These are phyloP conservation scores for Sclerospora graminicola DNA, from an alignment of 352 stramenopile genomes.

Conservation along the genomic window DNA sequence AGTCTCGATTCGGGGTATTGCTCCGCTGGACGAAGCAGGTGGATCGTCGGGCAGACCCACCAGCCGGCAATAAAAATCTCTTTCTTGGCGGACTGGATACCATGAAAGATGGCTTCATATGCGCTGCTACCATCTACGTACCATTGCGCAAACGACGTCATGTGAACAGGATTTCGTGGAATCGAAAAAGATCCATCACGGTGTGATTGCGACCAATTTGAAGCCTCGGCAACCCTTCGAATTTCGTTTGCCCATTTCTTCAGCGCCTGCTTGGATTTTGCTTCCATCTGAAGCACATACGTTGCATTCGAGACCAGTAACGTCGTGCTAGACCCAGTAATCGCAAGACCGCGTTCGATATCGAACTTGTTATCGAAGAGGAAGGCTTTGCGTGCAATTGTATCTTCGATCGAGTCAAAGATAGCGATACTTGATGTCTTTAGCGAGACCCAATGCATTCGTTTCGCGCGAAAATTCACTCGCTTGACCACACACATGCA, in stretches of 20 bases:
- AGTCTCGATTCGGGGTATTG: slow-evolving; percentile 52
- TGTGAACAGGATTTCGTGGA: slow-evolving; percentile 48
- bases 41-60: slow-evolving; percentile 84
- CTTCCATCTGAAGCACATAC: slow-evolving; percentile 79
- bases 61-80: slow-evolving; percentile 88
- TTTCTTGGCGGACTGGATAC: slow-evolving; percentile 47
- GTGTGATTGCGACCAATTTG: slow-evolving; percentile 67
- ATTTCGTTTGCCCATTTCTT: slow-evolving; percentile 83
- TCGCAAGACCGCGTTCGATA: slow-evolving; percentile 70
- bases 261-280: slow-evolving; percentile 68
- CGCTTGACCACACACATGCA: slow-evolving; percentile 85
- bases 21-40: slow-evolving; percentile 56
- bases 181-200: slow-evolving; percentile 76
- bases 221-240: slow-evolving; percentile 50
- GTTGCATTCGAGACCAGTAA: slow-evolving; percentile 74
- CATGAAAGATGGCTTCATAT: slow-evolving; percentile 68
- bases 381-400: slow-evolving; percentile 54
- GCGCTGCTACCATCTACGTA: slow-evolving; percentile 73
- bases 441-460: slow-evolving; percentile 71
- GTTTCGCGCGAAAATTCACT: slow-evolving; percentile 74
- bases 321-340: slow-evolving; percentile 64
- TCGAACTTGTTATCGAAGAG: slow-evolving; percentile 78
- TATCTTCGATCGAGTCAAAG: slow-evolving; percentile 68
- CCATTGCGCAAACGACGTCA: slow-evolving; percentile 62
- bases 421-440: slow-evolving; percentile 76